Evolutionary conservation across 352 stramenopile species (phyloP), one percentile per base, ranked within the genome.

Genomic region (Thraustotheca clavata): DNA sequence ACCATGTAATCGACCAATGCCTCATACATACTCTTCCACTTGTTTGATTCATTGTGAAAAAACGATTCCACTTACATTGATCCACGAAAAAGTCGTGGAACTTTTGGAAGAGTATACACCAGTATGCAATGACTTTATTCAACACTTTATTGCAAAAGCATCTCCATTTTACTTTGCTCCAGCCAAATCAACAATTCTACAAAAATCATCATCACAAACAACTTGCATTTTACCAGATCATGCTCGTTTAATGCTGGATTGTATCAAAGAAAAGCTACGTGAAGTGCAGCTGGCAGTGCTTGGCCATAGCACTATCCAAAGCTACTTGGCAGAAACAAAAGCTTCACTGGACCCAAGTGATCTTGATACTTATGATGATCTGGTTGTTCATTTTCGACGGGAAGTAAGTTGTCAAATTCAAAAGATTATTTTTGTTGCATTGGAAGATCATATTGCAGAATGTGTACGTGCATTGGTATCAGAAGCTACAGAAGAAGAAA

Each of bases 401-500:
- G 76, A 76, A 22, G 75, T 81, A n/a, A 73, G 70, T 27, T 67
- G 61, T 0, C 79, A 80, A 26, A 71, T 87, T 24, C 76, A 88
- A 65, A 76, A 74, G 48, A 67, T 60, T 22, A 69, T 88, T 41
- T 62, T 83, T 32, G 71, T 88, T 33, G 67, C 73, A 7, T 67
- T 88, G 32, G 79, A 88, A 54, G 79, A 88, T 47, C 74, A 86
- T 62, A 67, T 88, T 12, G 66, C 81, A 40, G 79, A 88, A 40
- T 71, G 77, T 18, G 36, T 88, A 34, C 60, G 81, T 50, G 80
- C 76, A 4, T 29, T 88, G 11, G 71, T 71, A 24, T 59, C 78
- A 41, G 77, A 82, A 33, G 71, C 82, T 5, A 72, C 82, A 33
- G 77, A 87, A 33, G 59, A 67, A 12, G 61, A 57, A 20, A 41